A percentile compares a stretch with the other conserved stretches of the same genome.
Conservation (phyloP, 768 basidiomycete genomes). For the Exidia glandulosa region DNA sequence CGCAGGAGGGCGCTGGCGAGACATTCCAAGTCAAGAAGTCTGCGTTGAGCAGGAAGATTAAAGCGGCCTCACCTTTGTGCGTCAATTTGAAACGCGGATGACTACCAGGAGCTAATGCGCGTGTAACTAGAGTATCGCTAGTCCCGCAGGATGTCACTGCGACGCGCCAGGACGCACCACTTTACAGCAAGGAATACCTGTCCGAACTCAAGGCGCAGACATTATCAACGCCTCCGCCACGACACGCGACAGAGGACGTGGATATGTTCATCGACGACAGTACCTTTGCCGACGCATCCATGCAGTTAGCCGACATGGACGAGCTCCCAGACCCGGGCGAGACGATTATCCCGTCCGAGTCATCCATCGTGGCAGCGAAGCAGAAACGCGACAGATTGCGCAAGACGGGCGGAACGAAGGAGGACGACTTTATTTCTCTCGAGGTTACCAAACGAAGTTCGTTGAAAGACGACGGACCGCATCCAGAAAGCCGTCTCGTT, state of each 20-base stretch:
- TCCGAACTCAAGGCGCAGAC: slow-evolving; percentile 73
- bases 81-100: not conserved
- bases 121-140: not conserved
- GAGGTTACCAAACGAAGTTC: slow-evolving; percentile 50
- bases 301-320: slow-evolving; percentile 5
- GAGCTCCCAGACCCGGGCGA: slow-evolving; percentile 23
- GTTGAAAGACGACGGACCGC: slow-evolving; percentile 48
- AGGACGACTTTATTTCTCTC: slow-evolving; percentile 71
- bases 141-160: not conserved
- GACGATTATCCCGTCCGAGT: slow-evolving; percentile 54
- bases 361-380: slow-evolving; percentile 61
- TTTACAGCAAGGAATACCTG: slow-evolving; percentile 64
- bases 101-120: not conserved
- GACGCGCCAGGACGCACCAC: slow-evolving; percentile 30
- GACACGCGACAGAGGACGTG: slow-evolving; percentile 23
- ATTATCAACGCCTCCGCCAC: slow-evolving; percentile 31
- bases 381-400: slow-evolving; percentile 65
- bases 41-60: slow-evolving; percentile 49
- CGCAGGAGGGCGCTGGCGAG: slow-evolving; percentile 48
- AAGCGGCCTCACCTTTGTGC: not conserved
- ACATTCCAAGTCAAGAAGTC: slow-evolving; percentile 76
- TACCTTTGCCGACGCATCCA: slow-evolving; percentile 26
- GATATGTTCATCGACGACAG: slow-evolving; percentile 34
- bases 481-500: slow-evolving; percentile 72
- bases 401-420: slow-evolving; percentile 27